Conservation (phyloP, 176 grass and related monocot species). For the Melocanna baccifera region DNA sequence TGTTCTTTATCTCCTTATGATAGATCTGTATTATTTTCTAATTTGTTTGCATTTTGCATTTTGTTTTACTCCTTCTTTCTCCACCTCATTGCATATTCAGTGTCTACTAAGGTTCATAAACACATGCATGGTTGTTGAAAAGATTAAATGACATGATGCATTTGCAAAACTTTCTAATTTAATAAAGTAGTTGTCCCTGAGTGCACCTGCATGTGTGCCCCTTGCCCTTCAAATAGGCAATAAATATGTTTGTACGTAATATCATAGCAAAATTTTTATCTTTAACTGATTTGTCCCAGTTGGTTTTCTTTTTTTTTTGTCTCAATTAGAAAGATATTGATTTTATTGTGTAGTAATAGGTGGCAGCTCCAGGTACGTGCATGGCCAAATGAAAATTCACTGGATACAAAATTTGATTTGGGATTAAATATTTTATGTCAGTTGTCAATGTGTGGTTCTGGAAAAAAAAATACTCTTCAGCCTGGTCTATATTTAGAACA, state of each 20-base stretch:
- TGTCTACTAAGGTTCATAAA: background rate
- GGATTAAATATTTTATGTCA: background rate
- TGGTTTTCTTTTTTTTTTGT: background rate
- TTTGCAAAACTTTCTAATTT: background rate
- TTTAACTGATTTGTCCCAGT: background rate
- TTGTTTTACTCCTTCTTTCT: background rate
- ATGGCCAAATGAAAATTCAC: background rate
- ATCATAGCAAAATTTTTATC: background rate
- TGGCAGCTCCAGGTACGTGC: background rate
- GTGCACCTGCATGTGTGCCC: background rate
- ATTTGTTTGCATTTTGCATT: background rate
- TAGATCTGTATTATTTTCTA: slow-evolving; percentile 2
- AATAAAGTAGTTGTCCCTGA: background rate
- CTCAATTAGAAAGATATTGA: background rate
- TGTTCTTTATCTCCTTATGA: background rate
- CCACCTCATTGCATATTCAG: background rate
- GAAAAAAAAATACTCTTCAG: background rate
- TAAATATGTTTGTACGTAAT: background rate
- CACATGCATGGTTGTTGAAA: background rate
- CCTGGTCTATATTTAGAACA: background rate
- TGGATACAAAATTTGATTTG: background rate
- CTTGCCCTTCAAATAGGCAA: slow-evolving; percentile 1
- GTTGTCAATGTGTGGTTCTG: background rate
- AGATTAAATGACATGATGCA: slow-evolving; percentile 3
- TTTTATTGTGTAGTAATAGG: background rate